A percentile compares a stretch with the other conserved stretches of the same genome.
Evolutionary conservation across 768 basidiomycete species (phyloP).

Genomic region (Suillus placidus): DNA sequence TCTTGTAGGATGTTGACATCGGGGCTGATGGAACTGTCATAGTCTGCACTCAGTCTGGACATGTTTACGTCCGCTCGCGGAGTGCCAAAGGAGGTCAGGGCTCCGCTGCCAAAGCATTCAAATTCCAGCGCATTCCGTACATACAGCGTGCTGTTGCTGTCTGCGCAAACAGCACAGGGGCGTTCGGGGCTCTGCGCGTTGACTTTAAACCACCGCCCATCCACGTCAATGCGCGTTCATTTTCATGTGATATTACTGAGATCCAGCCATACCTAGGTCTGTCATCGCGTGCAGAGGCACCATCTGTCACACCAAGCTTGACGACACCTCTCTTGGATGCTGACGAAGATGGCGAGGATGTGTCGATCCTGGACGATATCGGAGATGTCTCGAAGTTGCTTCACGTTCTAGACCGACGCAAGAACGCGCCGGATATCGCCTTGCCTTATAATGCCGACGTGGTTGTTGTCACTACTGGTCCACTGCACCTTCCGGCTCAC

Average conservation of each 20-base stretch:
- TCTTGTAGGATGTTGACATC: constrained; percentile 79
- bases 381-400: constrained; percentile 31
- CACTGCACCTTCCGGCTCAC: constrained; percentile 62
- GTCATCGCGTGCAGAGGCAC: neutral
- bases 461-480: constrained; percentile 47
- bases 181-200: constrained; percentile 81
- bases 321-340: constrained; percentile 6
- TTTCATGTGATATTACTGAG: constrained; percentile 66
- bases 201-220: constrained; percentile 68
- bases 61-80: constrained; percentile 85
- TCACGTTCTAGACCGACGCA: constrained; percentile 4
- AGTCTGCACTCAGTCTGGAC: constrained; percentile 92
- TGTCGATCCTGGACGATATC: constrained; percentile 39
- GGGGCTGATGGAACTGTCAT: constrained; percentile 87
- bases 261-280: constrained; percentile 62
- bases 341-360: constrained; percentile 45
- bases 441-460: constrained; percentile 65
- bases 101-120: constrained; percentile 53
- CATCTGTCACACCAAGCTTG: neutral
- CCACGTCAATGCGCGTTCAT: constrained; percentile 50
- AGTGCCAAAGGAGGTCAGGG: constrained; percentile 35
- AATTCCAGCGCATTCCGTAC: constrained; percentile 78
- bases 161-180: constrained; percentile 83
- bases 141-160: constrained; percentile 87
- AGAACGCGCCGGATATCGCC: constrained; percentile 11